Base-by-base conservation (phyloP, 139 green algal species). In the Coelastrella sp. region DNA sequence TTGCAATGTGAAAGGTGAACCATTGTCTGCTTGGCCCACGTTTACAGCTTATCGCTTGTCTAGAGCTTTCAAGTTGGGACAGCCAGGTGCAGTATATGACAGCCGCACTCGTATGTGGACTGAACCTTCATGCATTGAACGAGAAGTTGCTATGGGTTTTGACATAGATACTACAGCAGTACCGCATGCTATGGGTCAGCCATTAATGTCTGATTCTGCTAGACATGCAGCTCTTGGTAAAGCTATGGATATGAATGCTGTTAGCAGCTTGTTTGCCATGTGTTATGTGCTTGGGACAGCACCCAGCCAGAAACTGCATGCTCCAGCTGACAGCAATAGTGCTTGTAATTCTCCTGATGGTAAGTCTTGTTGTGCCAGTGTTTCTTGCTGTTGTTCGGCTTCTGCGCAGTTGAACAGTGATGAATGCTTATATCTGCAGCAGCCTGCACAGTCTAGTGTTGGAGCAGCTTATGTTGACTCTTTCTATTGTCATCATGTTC, bases 121-220 rank as follows among this genome's bases (percentile, higher is more conserved):
- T 38, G 75, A 83, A 53, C 75, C 53, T 25, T 51, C 40, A n/a
- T 34, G 53, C 7, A 25, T 60, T 4, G 75, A 83, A 34, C 50
- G 75, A 17, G 75, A 83, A 25, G 4, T 34, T 3, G 51, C 53
- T 27, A 71, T 83, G 75, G 75, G 75, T 37, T 83, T 45, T 50
- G 50, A 50, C n/a, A 7, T 8, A 25, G 34, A 38, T 35, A 35
- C 23, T 25, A 71, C 75, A 25, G 21, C 7, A 11, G 41, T 60
- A 27, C 72, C 72, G 7, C 48, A 30, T 45, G n/a, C 19, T 2
- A 19, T 19, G 23, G 38, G 37, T 13, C 71, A 62, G 25, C 34
- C 34, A 13, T 13, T 13, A 21, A 30, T 62, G 6, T 27, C 30
- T 35, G 71, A 62, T 3, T 25, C 71, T 41, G 35, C 35, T 21